Base-by-base conservation (phyloP, 2,329 filamentous ascomycete species). In the Cladosporium sp. region DNA sequence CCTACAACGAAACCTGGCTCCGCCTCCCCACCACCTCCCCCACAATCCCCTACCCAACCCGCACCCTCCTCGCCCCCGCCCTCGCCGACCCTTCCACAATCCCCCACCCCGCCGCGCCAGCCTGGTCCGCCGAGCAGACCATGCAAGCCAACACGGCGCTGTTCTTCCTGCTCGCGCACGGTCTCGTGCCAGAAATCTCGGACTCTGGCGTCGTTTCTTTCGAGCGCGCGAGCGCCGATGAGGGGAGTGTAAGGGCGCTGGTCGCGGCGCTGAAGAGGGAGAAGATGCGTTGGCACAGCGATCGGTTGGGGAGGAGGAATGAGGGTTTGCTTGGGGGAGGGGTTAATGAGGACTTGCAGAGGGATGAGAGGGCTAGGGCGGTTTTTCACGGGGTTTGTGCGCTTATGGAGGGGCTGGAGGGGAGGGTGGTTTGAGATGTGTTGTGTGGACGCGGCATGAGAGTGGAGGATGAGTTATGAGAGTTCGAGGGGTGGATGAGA, bases 301-400 rank as follows among this genome's bases (percentile, higher is more conserved):
- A 66, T 55, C 55, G 62, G 4, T 41, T 65, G 37, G 64, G 63
- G 2, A 56, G 61, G 40, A 55, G 63, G 43, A 64, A 63, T 41
- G 57, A 56, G 3, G 60, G 56, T 8, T 17, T 15, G 29, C 45
- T 17, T 32, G 57, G 22, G 7, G 47, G 32, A 4, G 22, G 32
- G 40, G 51, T 34, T 13, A 66, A 66, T 53, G 56, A 59, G 41
- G 55, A 36, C 2, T 53, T 66, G 52, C 63, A 64, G 55, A 55
- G 53, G 29, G 61, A 65, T 51, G 59, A 57, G 41, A 56, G 57
- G 41, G 63, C 62, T 13, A 51, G 64, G 27, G 62, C 63, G 27
- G 62, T 66, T 15, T 66, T 66, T 47, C 64, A 66, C 57, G 61
- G 61, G 22, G 62, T 64, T 43, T 66, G 63, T 54, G 62, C 58